These are phyloP conservation scores for Nothophytophthora sp. DNA, from an alignment of 352 stramenopile genomes.

Conservation along the genomic window DNA sequence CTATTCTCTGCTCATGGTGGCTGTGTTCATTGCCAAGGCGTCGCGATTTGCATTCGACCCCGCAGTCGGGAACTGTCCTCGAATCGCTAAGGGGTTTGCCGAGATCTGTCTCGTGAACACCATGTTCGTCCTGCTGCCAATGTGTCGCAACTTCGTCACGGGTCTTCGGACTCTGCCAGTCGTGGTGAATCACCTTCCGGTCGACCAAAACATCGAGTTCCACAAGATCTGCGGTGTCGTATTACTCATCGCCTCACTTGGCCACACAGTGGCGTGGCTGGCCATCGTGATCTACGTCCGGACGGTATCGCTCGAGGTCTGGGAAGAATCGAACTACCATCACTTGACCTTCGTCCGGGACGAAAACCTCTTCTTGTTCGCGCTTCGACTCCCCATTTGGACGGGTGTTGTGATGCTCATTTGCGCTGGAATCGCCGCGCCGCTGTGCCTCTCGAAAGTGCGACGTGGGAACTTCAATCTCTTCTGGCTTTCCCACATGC, in stretches of 20 bases:
- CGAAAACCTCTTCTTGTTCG: conserved; percentile 43
- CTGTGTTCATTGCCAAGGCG: conserved; percentile 53
- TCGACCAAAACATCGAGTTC: conserved; percentile 72
- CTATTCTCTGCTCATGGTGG: conserved; percentile 43
- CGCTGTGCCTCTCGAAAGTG: conserved; percentile 46
- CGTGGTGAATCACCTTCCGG: conserved; percentile 51
- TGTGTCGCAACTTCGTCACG: conserved; percentile 75
- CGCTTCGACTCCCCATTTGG: conserved; percentile 58
- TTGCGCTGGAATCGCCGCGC: conserved; percentile 45
- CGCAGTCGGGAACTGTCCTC: conserved; percentile 50
- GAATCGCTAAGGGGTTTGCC: conserved; percentile 68
- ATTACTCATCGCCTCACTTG: conserved; percentile 57
- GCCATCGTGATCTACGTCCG: conserved; percentile 57
- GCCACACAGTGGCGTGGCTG: conserved; percentile 53
- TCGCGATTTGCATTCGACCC: conserved; percentile 38
- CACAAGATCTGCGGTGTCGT: conserved; percentile 80
- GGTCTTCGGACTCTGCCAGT: conserved; percentile 42
- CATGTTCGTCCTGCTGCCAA: conserved; percentile 70
- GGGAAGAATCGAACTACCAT: conserved; percentile 46
- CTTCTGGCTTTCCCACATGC: conserved; percentile 71
- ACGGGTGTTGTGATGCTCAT: conserved; percentile 64
- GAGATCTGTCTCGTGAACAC: conserved; percentile 79
- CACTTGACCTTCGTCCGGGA: conserved; percentile 54
- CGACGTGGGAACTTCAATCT: conserved; percentile 63
- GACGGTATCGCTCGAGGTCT: conserved; percentile 33